Conservation (phyloP, 2,329 filamentous ascomycete species). For the Penicillium olsonii region DNA sequence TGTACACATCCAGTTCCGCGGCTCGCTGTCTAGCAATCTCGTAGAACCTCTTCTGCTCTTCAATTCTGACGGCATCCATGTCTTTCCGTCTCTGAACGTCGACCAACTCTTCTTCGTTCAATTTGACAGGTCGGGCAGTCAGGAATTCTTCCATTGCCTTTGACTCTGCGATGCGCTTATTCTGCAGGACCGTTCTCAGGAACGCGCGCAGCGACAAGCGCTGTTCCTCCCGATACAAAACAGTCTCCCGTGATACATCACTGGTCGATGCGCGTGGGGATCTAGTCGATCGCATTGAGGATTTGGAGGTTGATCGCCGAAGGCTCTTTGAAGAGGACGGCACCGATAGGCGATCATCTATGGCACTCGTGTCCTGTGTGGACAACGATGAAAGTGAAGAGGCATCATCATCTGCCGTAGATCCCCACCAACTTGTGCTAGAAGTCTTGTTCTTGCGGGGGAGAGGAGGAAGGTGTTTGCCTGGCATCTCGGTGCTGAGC, state of each 20-base stretch:
- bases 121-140: constrained; percentile 67
- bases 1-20: constrained; percentile 92
- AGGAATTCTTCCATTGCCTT: constrained; percentile 84
- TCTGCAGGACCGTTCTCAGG: constrained; percentile 80
- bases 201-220: constrained; percentile 89
- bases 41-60: constrained; percentile 93
- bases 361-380: constrained; percentile 59
- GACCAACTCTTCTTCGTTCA: constrained; percentile 78
- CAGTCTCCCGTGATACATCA: constrained; percentile 52
- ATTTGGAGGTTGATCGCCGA: constrained; percentile 31
- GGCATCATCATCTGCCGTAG: constrained; percentile 67
- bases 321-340: constrained; percentile 31
- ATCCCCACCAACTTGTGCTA: constrained; percentile 60
- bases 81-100: constrained; percentile 79
- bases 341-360: constrained; percentile 38
- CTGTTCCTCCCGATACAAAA: constrained; percentile 83
- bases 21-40: constrained; percentile 90
- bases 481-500: constrained; percentile 81
- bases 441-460: constrained; percentile 91
- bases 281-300: constrained; percentile 31
- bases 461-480: constrained; percentile 81
- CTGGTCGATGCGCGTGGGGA: constrained; percentile 37
- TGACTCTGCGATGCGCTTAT: constrained; percentile 79
- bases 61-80: constrained; percentile 83
- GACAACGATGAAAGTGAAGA: constrained; percentile 78